Evolutionary conservation across 805 yeast genomes (phyloP), one percentile per base, ranked within the genome.

Genomic region (Spathaspora gorwiae): DNA sequence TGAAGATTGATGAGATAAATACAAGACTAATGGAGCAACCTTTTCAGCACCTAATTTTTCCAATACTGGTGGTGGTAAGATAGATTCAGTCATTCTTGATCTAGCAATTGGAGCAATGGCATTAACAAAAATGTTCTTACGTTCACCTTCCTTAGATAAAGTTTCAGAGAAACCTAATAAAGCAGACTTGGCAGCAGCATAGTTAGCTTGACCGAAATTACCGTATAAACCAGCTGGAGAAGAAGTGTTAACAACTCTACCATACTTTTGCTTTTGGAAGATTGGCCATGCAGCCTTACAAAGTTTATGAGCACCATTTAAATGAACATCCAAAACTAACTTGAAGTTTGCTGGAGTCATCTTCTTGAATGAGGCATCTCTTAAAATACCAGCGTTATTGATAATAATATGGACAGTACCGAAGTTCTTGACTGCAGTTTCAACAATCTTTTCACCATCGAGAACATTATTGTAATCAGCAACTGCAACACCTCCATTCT

Each of bases 221-320:
- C 99, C 99, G 64, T 85, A 92, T 53, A 92, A 75, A 19, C 99
- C 99, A 32, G 98, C 98, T 4, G 98, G 97, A 4, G 97, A 90
- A 26, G 96, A 82, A n/a, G 97, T 90, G 76, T 89, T 90, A 57
- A 92, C 68, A 55, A 92, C 78, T 56, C 98, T 78, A 52, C 99
- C 99, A 60, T 75, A 92, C 49, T 80, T 79, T 66, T 94, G 97
- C 52, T 86, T 69, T 62, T 80, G 81, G 73, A 92, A 80, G 61
- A 85, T 75, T 7, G 92, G 90, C 98, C 98, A 92, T 35, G 97
- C 96, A 19, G 95, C 90, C 55, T 78, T 77, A 38, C 96, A 83
- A 44, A 87, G 81, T 69, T 80, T 82, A 69, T 78, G 92, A 12
- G 96, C 87, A 56, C 97, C 98, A 56, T 80, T 86, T 47, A 94